phyloP scores from a whole-genome alignment of 75 land plant genomes.

The Sequoiadendron giganteum region DNA sequence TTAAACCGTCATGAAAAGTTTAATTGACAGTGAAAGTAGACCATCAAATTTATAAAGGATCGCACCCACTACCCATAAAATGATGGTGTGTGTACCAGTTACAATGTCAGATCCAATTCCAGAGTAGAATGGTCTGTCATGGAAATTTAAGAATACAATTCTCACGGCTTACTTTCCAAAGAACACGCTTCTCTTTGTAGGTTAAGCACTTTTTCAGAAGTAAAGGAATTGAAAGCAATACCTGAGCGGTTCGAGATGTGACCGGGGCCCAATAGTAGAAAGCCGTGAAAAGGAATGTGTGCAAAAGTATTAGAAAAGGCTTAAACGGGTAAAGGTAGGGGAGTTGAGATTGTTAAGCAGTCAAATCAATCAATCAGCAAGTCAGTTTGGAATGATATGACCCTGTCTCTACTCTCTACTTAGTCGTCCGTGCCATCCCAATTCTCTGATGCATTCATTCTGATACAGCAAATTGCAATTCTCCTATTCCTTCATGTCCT shows the following conservation, averaged over 20 bases:
- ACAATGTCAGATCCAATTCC: not conserved
- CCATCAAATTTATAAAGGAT: too few relatives aligned
- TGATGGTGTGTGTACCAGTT: not conserved
- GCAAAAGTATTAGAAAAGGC: not conserved
- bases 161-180: not conserved
- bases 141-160: not conserved
- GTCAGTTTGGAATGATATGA: conserved; percentile 2
- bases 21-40: too few relatives aligned
- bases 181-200: not conserved
- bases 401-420: not conserved
- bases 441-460: not conserved
- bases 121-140: not conserved
- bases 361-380: conserved; percentile 5
- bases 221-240: not conserved
- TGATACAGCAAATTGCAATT: not conserved
- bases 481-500: not conserved
- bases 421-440: not conserved
- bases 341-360: conserved; percentile 3
- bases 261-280: not conserved
- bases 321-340: not conserved
- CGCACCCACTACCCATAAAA: not conserved
- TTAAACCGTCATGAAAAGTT: too few relatives aligned
- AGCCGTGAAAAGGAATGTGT: not conserved
- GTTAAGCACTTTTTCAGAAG: not conserved
- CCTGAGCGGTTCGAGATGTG: not conserved